These are phyloP conservation scores for Kodamaea neixiangensis DNA, from an alignment of 805 yeast genomes.

Conservation along the genomic window DNA sequence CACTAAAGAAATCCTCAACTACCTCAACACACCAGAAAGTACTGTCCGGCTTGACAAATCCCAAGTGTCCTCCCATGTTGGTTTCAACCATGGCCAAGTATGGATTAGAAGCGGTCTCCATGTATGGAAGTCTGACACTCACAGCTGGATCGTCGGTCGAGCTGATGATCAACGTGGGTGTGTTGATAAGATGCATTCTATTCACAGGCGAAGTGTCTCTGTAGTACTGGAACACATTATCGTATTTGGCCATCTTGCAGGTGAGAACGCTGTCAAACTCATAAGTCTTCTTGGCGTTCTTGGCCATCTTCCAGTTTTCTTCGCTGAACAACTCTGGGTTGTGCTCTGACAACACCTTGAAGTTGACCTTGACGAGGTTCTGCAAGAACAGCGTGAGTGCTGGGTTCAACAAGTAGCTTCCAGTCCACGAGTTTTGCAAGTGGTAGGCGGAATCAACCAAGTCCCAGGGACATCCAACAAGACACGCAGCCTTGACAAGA, in stretches of 20 bases:
- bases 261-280: slow-evolving; percentile 71
- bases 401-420: slow-evolving; percentile 35
- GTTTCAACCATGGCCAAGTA: slow-evolving; percentile 59
- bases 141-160: slow-evolving; percentile 78
- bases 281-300: slow-evolving; percentile 34
- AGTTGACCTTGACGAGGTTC: slow-evolving; percentile 35
- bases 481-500: slow-evolving; percentile 49
- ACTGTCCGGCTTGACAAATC: slow-evolving; percentile 66
- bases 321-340: slow-evolving; percentile 29
- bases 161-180: slow-evolving; percentile 65
- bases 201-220: slow-evolving; percentile 58
- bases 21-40: slow-evolving; percentile 59
- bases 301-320: slow-evolving; percentile 19
- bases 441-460: slow-evolving; percentile 49
- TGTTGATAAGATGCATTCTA: slow-evolving; percentile 51
- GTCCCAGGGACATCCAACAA: slow-evolving; percentile 77
- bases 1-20: slow-evolving; percentile 35
- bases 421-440: slow-evolving; percentile 41
- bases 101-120: slow-evolving; percentile 58
- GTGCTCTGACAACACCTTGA: slow-evolving; percentile 32
- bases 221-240: slow-evolving; percentile 66
- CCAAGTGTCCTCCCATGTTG: slow-evolving; percentile 77
- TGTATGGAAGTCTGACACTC: slow-evolving; percentile 54
- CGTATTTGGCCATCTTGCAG: slow-evolving; percentile 64
- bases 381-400: slow-evolving; percentile 33